Evolutionary conservation across 163 green algal species (phyloP).

Genomic region (Scenedesmus sp.): DNA sequence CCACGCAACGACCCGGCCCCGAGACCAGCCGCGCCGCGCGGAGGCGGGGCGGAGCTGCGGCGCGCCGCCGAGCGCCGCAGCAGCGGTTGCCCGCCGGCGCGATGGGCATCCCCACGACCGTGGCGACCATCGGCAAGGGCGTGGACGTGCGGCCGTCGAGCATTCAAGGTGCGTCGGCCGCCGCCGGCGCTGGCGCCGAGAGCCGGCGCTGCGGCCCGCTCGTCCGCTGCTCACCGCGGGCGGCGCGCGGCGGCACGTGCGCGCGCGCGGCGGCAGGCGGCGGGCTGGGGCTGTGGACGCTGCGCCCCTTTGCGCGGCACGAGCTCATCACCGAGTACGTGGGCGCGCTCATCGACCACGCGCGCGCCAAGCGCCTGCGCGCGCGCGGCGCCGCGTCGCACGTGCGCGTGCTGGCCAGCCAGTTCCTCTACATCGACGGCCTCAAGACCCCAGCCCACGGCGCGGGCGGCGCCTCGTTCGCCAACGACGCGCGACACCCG

Average conservation of each 20-base stretch:
- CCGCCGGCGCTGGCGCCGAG: no score
- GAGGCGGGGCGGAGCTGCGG: no score
- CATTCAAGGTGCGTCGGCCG: conserved; percentile 15
- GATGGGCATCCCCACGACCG: no score
- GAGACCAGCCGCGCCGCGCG: no score
- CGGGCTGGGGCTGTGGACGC: conserved; percentile 37
- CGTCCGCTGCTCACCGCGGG: not conserved
- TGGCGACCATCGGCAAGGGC: conserved; percentile 10
- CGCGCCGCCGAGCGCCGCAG: no score
- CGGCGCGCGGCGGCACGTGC: no score
- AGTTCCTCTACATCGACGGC: conserved; percentile 45
- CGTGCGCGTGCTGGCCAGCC: conserved; percentile 39
- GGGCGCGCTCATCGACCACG: conserved; percentile 30
- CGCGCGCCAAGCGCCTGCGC: conserved; percentile 20
- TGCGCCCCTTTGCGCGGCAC: not conserved
- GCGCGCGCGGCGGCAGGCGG: not conserved
- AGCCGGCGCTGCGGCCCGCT: not conserved
- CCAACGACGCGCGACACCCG: conserved; percentile 40
- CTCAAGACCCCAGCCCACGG: conserved; percentile 31
- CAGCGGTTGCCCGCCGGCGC: no score
- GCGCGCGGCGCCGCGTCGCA: conserved; percentile 12
- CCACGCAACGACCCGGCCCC: no score
- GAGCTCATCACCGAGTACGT: conserved; percentile 44
- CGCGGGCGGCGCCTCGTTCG: conserved; percentile 40
- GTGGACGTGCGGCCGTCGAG: conserved; percentile 14